Evolutionary conservation across 2,329 filamentous ascomycete species (phyloP).

Genomic region (Aspergillus sergii): DNA sequence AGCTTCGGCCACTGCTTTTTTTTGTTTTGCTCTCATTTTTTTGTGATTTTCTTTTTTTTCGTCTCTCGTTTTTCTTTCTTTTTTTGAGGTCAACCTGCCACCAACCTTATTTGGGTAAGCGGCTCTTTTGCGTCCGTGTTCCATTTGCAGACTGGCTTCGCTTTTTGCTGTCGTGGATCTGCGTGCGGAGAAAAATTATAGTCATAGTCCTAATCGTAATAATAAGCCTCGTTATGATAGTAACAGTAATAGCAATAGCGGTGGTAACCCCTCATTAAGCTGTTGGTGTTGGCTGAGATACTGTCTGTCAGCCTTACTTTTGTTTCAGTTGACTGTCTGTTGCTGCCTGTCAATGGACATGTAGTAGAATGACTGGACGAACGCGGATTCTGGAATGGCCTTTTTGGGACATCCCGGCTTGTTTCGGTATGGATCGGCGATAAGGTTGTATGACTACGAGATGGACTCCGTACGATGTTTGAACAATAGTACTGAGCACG

Average conservation of each 20-base stretch:
- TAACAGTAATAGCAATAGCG: background rate
- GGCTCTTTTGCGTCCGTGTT: constrained; percentile 21
- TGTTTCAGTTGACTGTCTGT: background rate
- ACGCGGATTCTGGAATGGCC: background rate
- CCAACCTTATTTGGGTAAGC: constrained; percentile 15
- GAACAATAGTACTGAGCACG: background rate
- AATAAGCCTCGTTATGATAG: background rate
- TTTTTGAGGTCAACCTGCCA: background rate
- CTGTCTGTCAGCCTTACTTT: background rate
- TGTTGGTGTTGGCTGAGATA: background rate
- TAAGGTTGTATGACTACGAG: background rate
- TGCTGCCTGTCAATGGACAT: background rate
- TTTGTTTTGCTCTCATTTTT: background rate
- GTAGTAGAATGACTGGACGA: background rate
- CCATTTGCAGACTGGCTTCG: constrained; percentile 8
- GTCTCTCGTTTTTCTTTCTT: background rate
- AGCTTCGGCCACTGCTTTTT: background rate
- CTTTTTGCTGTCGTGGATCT: constrained; percentile 1
- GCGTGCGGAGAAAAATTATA: constrained; percentile 16
- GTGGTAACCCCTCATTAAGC: background rate
- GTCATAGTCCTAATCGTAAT: background rate
- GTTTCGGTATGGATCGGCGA: background rate
- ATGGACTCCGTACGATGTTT: background rate
- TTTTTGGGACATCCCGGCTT: background rate
- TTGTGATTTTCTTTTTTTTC: background rate